Evolutionary conservation across 768 basidiomycete genomes (phyloP), one percentile per base, ranked within the genome.

Genomic region (Macrolepiota fuliginosa): DNA sequence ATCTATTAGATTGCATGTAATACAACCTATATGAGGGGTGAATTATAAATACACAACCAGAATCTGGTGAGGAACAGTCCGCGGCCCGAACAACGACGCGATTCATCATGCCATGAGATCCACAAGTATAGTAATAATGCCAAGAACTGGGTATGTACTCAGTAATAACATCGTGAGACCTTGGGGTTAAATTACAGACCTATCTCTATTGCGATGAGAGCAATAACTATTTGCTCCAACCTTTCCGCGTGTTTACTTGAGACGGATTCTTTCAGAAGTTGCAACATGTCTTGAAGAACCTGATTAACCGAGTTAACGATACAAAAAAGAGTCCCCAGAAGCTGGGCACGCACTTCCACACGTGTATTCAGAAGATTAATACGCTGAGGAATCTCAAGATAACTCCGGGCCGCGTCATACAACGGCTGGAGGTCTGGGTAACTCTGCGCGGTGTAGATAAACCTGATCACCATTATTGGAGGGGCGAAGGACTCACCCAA

Each of bases 251-350:
- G 94, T 67, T 88, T 86, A 65, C 88, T 94, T 27, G 92, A 92
- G 25, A 96, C 95, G 11, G 92, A 92, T 74, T 97, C 96, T 74
- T 98, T 98, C 56, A 98, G 78, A 55, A 98, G 83, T 70, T 94
- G 90, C 11, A 98, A 84, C 92, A 98, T 96, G 73, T 98, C 96
- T 81, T 98, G 96, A 37, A 98, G 76, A 54, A 98, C 92, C 92
- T 95, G 66, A 37, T 24, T 19, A 29, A 60, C 62, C 32, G 51
- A 53, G 54, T 52, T 19, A 40, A 29, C 49, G 45, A 54, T 52
- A 37, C 13, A 50, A 52, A 53, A 22, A 59, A 47, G 35, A 54
- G 52, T 24, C 19, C 58, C 24, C 62, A 39, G 51, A 50, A 45
- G n/a, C 29, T 62, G 27, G 17, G 22, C 42, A 60, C 81, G 58